These are phyloP conservation scores for Cicer yamashitae DNA, from an alignment of 306 rosid species.

Conservation along the genomic window DNA sequence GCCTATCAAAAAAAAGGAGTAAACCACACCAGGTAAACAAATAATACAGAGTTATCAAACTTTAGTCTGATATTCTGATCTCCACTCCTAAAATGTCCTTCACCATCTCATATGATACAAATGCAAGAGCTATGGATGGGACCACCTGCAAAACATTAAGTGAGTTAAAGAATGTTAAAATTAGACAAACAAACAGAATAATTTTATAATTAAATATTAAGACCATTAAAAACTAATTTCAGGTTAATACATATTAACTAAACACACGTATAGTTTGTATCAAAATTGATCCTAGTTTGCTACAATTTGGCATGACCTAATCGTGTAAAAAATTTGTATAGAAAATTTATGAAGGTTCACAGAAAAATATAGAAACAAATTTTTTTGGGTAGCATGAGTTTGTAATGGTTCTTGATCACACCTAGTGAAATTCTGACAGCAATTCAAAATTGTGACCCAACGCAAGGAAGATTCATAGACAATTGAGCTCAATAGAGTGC, in stretches of 20 bases:
- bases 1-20: slow-evolving; percentile 65
- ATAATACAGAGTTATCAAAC: slow-evolving; percentile 35
- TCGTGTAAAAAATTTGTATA: neutral
- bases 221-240: slow-evolving; percentile 4
- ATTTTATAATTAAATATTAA: slow-evolving; percentile 2
- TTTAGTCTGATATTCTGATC: slow-evolving; percentile 90
- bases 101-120: slow-evolving; percentile 91
- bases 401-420: neutral
- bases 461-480: neutral
- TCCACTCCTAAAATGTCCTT: slow-evolving; percentile 97
- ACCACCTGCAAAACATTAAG: slow-evolving; percentile 75
- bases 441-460: neutral
- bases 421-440: neutral
- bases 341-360: neutral
- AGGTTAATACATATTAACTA: slow-evolving; percentile 13
- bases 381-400: neutral
- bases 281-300: neutral
- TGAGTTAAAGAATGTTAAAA: slow-evolving; percentile 30
- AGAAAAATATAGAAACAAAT: neutral
- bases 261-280: neutral
- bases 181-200: slow-evolving; percentile 7
- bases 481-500: slow-evolving; percentile 26
- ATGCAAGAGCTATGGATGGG: slow-evolving; percentile 94
- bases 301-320: neutral
- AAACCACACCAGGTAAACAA: slow-evolving; percentile 48